Percentiles rank a stretch among this genome's conserved stretches.
Evolutionary conservation across 1,284 basidiomycete species (phyloP).

Genomic region (Melanopsichium pennsylvanicum): DNA sequence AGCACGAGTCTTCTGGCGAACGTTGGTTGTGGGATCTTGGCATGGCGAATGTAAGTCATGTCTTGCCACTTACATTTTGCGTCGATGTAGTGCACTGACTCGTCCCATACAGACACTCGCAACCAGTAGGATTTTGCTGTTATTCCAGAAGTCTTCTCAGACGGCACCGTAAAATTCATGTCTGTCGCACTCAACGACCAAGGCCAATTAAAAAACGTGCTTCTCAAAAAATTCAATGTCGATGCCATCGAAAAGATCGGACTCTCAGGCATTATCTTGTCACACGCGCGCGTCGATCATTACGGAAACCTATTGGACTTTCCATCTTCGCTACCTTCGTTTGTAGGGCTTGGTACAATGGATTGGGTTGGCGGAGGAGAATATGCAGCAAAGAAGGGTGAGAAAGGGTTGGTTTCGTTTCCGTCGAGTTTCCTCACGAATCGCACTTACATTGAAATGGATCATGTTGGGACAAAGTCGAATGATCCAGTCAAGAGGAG

Average conservation of each 20-base stretch:
- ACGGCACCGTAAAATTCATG: conserved; percentile 7
- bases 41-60: conserved; percentile 13
- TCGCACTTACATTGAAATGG: conserved; percentile 11
- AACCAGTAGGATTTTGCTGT: conserved; percentile 2
- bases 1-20: conserved; percentile 12
- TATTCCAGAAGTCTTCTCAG: conserved; percentile 1
- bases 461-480: background rate
- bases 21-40: conserved; percentile 21
- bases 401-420: conserved; percentile 12
- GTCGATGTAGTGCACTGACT: too few relatives aligned
- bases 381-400: conserved; percentile 10
- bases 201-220: conserved; percentile 11
- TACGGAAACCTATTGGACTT: conserved; percentile 25
- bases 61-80: too few relatives aligned
- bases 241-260: conserved; percentile 13
- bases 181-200: conserved; percentile 1
- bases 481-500: background rate
- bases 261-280: conserved; percentile 19
- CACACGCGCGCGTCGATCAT: conserved; percentile 26
- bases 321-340: conserved; percentile 13
- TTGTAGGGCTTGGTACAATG: conserved; percentile 13
- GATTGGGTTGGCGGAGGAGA: conserved; percentile 28
- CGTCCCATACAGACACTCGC: too few relatives aligned
- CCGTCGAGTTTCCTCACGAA: conserved; percentile 11
- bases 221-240: conserved; percentile 13